Base-by-base conservation (phyloP, 176 grass and related monocot species). In the Eleusine indica region DNA sequence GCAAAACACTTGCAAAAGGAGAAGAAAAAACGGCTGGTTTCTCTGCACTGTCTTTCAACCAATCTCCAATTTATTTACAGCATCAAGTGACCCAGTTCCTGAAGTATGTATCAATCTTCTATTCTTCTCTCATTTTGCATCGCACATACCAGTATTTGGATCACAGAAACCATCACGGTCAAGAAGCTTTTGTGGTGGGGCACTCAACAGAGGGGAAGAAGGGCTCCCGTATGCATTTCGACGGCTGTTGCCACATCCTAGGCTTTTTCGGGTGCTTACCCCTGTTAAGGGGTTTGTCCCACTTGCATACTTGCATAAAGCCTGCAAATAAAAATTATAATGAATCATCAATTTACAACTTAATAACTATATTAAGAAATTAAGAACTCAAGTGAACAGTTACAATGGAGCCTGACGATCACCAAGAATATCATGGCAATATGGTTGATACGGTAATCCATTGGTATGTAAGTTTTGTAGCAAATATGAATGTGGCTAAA, bases 161-260 rank as follows among this genome's bases (percentile, higher is more conserved):
- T 96, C 96, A 46, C 96, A 99, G 71, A 92, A 96, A 67, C 96
- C 96, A 77, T 99, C 91, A 9, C 96, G 96, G 64, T 99, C 93
- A 29, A 99, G 86, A 78, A 99, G 82, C 76, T 91, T 99, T 63
- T 84, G 87, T 69, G 93, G 93, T 56, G 91, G 88, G 4, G 96
- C 89, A 76, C 93, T 96, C 82, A 96, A 89, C 21, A 99, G 89
- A 56, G 93, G 96, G 8, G 96, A 99, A 44, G 93, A 99, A 89
- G 96, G 96, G 68, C 96, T 96, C 37, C 93, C 96, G 43, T 99
- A 96, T 39, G 96, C 93, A 81, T 83, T 92, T 79, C 91, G 74
- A 48, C 93, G 96, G 84, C 78, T 94, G 82, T 91, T 94, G 39
- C 96, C 96, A 74, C 96, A 94, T 70, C 93, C 93, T 51, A 99